Base-by-base conservation (phyloP, 2,329 filamentous ascomycete species). In the Aspergillus ruber region DNA sequence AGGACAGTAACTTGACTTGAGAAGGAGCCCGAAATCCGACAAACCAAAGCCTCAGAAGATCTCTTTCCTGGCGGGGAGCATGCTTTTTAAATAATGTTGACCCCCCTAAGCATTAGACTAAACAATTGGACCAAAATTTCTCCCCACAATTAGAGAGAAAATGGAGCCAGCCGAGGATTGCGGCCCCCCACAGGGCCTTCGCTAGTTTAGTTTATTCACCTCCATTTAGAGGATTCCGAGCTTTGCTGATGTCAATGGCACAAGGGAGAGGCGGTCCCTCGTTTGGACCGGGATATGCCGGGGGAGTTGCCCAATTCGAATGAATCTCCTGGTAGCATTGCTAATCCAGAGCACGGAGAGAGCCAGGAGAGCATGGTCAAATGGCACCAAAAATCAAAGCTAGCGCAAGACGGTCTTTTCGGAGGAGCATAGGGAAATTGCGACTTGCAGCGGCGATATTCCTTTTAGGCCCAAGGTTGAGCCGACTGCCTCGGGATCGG, bases 1-100 rank as follows among this genome's bases (percentile, higher is more conserved):
- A 49, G 50, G 43, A 52, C 48, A 54, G 51, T 48, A 54, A 43
- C 17, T 50, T 35, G 52, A 56, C 50, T 41, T 49, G 17, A 39
- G 17, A 39, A 18, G 10, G 36, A 20, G 17, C 15, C 36, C 36
- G 15, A 39, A 39, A 39, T 20, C 36, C 15, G 36, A 39, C n/a
- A 17, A 20, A 17, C 36, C 15, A 39, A n/a, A 35, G 9, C 33
- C 33, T 35, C 33, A 35, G 33, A n/a, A 35, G 33, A 15, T 35
- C 33, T 48, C 25, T 29, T 29, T 29, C 10, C 10, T 29, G 25
- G 25, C n/a, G 33, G 33, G 33, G 33, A 36, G 33, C 36, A 18
- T 15, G 15, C 5, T 18, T 39, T 20, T 21, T 35, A 35, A 35
- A 17, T 35, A n/a, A n/a, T n/a, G n/a, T 17, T 10, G 33, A 9